Base-by-base conservation (phyloP, 176 grass and related monocot genomes). In the Luzula sylvatica region DNA sequence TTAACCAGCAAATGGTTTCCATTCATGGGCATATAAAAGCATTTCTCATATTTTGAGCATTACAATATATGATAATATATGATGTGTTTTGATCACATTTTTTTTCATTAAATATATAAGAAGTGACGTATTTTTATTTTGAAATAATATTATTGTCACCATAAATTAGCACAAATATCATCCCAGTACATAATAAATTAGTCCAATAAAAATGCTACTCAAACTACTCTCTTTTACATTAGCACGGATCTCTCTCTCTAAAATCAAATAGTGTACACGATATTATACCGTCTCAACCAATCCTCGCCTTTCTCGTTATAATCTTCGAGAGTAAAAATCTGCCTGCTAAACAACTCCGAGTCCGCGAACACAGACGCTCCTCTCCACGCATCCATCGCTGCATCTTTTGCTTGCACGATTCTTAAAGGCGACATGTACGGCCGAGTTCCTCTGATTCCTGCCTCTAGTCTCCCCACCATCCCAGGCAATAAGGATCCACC, bases 271-370 rank as follows among this genome's bases (percentile, higher is more conserved):
- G 38, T 67, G 58, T 90, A 98, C 1, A 83, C 82, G 53, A 98
- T 87, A 44, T 82, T 79, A 65, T 87, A 25, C 1, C 69, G 67
- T 53, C 74, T 68, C 17, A 98, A 74, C 65, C 80, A 65, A 66
- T 56, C 72, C 61, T 98, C 85, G 0, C 92, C 92, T 27, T 87
- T 83, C 68, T 98, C 92, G 29, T 69, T 72, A 50, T 90, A 98
- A 75, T 98, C 92, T 54, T 78, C 67, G 30, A 90, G 53, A 42
- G 41, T 98, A 67, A 98, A 82, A 3, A 75, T 83, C 18, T 90
- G 85, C 14, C 40, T 73, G 26, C 66, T 42, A 57, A 90, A 98
- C 14, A 53, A 53, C 38, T 48, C 48, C 12, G 92, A 98, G 11
- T 67, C 54, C 0, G 81, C 92, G 23, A 77, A 90, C 6, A 67